These are phyloP conservation scores for Gossypium herbaceum DNA, from an alignment of 345 rosid genomes.

Conservation along the genomic window DNA sequence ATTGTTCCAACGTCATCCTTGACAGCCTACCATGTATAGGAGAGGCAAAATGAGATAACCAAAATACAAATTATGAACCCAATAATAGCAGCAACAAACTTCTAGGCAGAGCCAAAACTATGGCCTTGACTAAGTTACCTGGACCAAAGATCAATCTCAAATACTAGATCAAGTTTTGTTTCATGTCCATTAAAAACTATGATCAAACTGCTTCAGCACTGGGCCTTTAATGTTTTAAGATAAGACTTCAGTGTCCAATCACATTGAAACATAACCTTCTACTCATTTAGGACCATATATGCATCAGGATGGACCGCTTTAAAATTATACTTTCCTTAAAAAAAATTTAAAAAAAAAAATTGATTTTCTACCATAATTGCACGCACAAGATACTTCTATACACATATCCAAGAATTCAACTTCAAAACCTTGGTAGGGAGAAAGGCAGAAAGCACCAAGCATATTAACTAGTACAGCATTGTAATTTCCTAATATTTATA, in stretches of 20 bases:
- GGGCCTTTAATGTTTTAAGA: neutral
- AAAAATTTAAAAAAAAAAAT: neutral
- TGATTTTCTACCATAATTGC: neutral
- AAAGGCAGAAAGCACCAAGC: neutral
- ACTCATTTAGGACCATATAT: neutral
- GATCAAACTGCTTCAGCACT: neutral
- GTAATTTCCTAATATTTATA: neutral
- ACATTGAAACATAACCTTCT: neutral
- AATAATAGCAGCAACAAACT: neutral
- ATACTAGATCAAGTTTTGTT: neutral
- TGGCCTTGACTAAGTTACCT: neutral
- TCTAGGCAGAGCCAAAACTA: neutral
- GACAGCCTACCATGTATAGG: constrained; percentile 53
- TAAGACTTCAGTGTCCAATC: neutral
- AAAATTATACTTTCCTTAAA: neutral
- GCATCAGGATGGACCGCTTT: neutral
- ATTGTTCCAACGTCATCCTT: constrained; percentile 80
- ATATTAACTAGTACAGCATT: neutral
- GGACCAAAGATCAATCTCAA: neutral
- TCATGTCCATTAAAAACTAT: neutral
- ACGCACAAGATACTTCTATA: neutral
- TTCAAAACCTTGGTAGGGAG: neutral
- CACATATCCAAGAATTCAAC: neutral
- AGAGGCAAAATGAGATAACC: constrained; percentile 14
- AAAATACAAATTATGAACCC: constrained; percentile 2